phyloP scores from a whole-genome alignment of 2,329 filamentous ascomycete species.

The Ceratocystis albifundus region DNA sequence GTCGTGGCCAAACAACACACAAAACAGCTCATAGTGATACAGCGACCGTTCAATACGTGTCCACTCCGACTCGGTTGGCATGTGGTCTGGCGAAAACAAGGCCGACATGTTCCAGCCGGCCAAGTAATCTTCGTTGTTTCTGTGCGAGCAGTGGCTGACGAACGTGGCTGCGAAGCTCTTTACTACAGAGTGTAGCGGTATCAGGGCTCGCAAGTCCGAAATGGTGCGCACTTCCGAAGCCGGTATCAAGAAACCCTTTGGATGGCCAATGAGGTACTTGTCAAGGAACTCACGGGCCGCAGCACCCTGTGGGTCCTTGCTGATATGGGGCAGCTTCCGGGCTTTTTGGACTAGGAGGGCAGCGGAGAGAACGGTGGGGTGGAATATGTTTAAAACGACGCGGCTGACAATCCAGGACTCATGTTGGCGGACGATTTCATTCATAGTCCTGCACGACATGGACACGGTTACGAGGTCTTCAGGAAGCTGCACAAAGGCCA shows the following conservation, averaged over 20 bases:
- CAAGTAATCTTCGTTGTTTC: neutral
- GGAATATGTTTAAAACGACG: neutral
- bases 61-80: constrained; percentile 1
- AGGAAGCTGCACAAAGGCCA: neutral
- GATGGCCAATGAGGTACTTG: neutral
- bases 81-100: constrained; percentile 8
- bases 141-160: constrained; percentile 3
- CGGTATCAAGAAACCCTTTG: neutral
- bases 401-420: constrained; percentile 10
- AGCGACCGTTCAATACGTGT: constrained; percentile 17
- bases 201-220: neutral
- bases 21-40: constrained; percentile 21
- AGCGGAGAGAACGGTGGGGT: neutral
- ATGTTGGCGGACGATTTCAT: neutral
- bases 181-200: constrained; percentile 10
- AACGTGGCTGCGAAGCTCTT: neutral
- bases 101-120: constrained; percentile 10
- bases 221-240: neutral
- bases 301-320: neutral
- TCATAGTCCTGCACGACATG: neutral
- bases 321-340: constrained; percentile 6
- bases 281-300: neutral
- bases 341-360: constrained; percentile 15
- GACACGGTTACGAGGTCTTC: constrained; percentile 12
- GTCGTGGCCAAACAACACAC: constrained; percentile 20